Percentiles rank a stretch among this genome's conserved stretches.
Conservation (phyloP, 2,329 filamentous ascomycete species). For the Diaporthe citrichinensis region DNA sequence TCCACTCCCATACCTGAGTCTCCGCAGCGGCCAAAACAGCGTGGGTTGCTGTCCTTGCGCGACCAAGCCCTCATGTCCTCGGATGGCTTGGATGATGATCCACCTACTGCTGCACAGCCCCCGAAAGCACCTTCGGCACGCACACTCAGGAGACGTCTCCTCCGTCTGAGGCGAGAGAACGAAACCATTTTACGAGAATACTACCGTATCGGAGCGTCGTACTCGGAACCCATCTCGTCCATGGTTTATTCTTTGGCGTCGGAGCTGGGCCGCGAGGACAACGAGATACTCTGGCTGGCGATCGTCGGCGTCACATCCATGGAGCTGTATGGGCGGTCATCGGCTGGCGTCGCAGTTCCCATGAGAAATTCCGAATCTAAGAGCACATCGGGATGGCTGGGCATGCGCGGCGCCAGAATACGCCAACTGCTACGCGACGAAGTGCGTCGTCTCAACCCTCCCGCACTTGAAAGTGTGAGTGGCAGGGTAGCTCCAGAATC, state of each 20-base stretch:
- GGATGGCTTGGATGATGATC: slow-evolving; percentile 62
- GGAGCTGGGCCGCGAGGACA: slow-evolving; percentile 95
- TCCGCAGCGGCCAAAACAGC: slow-evolving; percentile 70
- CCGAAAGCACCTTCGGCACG: slow-evolving; percentile 78
- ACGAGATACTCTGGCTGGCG: slow-evolving; percentile 93
- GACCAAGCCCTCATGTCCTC: slow-evolving; percentile 62
- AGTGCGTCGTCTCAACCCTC: slow-evolving; percentile 92
- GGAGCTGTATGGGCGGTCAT: slow-evolving; percentile 90
- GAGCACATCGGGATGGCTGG: slow-evolving; percentile 80
- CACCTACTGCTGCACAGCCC: slow-evolving; percentile 71
- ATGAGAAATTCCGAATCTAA: slow-evolving; percentile 69
- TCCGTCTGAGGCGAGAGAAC: slow-evolving; percentile 83
- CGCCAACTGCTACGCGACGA: slow-evolving; percentile 91
- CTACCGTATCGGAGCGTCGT: slow-evolving; percentile 89
- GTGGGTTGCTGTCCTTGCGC: slow-evolving; percentile 71
- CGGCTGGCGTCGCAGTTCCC: slow-evolving; percentile 79
- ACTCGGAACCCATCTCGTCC: slow-evolving; percentile 94
- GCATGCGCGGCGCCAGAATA: slow-evolving; percentile 85
- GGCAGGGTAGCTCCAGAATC: slow-evolving; percentile 75
- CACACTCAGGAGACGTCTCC: slow-evolving; percentile 78
- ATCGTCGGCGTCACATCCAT: slow-evolving; percentile 97
- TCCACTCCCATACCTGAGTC: slow-evolving; percentile 77
- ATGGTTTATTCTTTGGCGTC: slow-evolving; percentile 95
- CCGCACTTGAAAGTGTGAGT: slow-evolving; percentile 70
- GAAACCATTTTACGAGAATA: slow-evolving; percentile 84